These are phyloP conservation scores for Hypoxylon sp. DNA, from an alignment of 2,329 filamentous ascomycete species.

Conservation along the genomic window DNA sequence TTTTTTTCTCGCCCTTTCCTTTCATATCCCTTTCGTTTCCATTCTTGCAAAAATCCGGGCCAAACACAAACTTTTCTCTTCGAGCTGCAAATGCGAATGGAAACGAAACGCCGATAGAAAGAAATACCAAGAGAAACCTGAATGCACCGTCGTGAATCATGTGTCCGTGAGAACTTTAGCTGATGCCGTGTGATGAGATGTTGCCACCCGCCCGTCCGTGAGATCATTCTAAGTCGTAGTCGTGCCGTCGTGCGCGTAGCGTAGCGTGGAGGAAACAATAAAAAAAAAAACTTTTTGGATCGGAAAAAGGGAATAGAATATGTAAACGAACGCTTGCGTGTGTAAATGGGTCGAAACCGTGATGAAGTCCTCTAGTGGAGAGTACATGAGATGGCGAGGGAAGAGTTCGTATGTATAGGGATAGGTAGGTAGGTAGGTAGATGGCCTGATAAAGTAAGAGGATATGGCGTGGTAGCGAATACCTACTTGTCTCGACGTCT, in stretches of 20 bases:
- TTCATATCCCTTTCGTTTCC: neutral
- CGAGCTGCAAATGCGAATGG: neutral
- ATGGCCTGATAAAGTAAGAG: neutral
- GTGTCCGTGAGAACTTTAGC: conserved; percentile 11
- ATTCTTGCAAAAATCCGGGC: neutral
- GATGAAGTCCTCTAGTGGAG: neutral
- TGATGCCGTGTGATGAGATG: neutral
- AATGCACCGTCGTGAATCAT: conserved; percentile 12
- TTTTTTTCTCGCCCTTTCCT: neutral
- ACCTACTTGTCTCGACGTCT: neutral
- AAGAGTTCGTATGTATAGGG: conserved; percentile 4
- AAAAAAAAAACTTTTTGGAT: neutral
- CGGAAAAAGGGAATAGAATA: neutral
- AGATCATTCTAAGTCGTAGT: conserved; percentile 16
- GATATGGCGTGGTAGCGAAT: neutral
- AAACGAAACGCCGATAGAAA: conserved; percentile 5
- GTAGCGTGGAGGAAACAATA: neutral
- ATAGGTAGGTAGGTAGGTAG: neutral
- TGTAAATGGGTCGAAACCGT: neutral
- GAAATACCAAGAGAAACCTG: neutral
- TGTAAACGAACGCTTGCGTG: conserved; percentile 1
- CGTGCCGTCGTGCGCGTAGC: conserved; percentile 11
- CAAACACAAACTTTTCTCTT: neutral
- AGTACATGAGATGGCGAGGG: neutral
- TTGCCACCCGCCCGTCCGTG: neutral